Conservation (phyloP, 306 rosid species). For the Cicer chorassanicum region DNA sequence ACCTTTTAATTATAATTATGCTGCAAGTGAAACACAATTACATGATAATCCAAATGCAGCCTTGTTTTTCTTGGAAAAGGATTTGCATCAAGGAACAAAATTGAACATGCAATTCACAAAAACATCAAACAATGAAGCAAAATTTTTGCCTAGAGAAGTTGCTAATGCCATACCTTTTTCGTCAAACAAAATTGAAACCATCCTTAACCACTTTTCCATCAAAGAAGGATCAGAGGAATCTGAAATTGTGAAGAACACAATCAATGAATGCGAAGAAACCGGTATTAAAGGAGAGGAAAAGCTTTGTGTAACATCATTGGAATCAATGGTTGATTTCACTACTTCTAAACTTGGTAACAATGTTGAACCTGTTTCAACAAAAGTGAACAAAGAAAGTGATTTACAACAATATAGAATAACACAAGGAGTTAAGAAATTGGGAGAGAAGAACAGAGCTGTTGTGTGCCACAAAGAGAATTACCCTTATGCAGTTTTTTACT, state of each 20-base stretch:
- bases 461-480: conserved; percentile 75
- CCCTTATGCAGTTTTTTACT: conserved; percentile 81
- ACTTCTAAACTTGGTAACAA: conserved; percentile 68
- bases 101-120: conserved; percentile 63
- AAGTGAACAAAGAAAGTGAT: conserved; percentile 57
- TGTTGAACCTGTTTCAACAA: conserved; percentile 65
- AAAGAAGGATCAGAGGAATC: conserved; percentile 54
- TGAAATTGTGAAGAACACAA: conserved; percentile 51
- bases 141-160: conserved; percentile 60
- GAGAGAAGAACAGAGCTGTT: conserved; percentile 45
- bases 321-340: conserved; percentile 82
- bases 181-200: conserved; percentile 54
- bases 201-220: conserved; percentile 54
- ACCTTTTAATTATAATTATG: conserved; percentile 17
- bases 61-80: conserved; percentile 76
- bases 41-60: conserved; percentile 67
- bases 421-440: conserved; percentile 53
- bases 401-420: conserved; percentile 58
- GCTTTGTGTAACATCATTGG: conserved; percentile 83
- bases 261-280: conserved; percentile 61
- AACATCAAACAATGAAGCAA: conserved; percentile 35
- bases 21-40: conserved; percentile 57
- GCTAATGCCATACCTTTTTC: conserved; percentile 75
- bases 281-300: conserved; percentile 68
- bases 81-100: conserved; percentile 58